Percentiles rank a stretch among this genome's conserved stretches.
These are phyloP conservation scores for Xylaria bambusicola DNA, from an alignment of 495 filamentous ascomycete genomes.

Conservation along the genomic window DNA sequence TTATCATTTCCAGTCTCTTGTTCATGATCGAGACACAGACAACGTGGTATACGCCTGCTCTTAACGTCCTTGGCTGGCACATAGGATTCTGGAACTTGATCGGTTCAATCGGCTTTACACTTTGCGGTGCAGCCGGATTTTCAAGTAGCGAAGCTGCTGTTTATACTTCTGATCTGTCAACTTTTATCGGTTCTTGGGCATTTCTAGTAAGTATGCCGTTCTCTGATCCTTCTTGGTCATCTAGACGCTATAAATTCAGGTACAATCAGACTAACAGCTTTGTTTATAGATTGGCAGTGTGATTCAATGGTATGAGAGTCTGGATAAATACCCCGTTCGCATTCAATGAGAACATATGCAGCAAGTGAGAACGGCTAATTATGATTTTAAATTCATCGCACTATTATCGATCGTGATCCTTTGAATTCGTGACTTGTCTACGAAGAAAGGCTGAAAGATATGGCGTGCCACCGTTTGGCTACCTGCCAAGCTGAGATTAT, in stretches of 20 bases:
- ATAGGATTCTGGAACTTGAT: slow-evolving; percentile 48
- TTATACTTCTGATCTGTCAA: slow-evolving; percentile 60
- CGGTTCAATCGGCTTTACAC: slow-evolving; percentile 66
- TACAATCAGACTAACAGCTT: neutral
- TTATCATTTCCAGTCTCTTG: slow-evolving; percentile 59
- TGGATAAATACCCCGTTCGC: slow-evolving; percentile 60
- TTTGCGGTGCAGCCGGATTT: slow-evolving; percentile 66
- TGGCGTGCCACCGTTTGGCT: neutral
- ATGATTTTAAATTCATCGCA: no score
- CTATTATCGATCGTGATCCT: no score
- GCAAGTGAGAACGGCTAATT: no score
- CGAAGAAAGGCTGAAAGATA: neutral
- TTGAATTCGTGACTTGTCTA: neutral
- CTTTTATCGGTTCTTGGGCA: slow-evolving; percentile 71
- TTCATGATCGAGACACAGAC: slow-evolving; percentile 73
- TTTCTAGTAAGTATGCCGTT: slow-evolving; percentile 49
- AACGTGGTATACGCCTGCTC: slow-evolving; percentile 65
- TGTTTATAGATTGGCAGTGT: slow-evolving; percentile 52
- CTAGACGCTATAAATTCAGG: neutral
- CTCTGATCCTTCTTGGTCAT: neutral
- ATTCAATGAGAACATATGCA: neutral
- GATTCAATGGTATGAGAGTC: slow-evolving; percentile 67
- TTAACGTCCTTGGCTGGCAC: slow-evolving; percentile 57
- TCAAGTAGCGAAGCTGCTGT: slow-evolving; percentile 37
- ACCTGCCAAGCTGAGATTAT: neutral